These are phyloP conservation scores for Sporothrix inflata DNA, from an alignment of 2,329 filamentous ascomycete genomes.

Conservation along the genomic window DNA sequence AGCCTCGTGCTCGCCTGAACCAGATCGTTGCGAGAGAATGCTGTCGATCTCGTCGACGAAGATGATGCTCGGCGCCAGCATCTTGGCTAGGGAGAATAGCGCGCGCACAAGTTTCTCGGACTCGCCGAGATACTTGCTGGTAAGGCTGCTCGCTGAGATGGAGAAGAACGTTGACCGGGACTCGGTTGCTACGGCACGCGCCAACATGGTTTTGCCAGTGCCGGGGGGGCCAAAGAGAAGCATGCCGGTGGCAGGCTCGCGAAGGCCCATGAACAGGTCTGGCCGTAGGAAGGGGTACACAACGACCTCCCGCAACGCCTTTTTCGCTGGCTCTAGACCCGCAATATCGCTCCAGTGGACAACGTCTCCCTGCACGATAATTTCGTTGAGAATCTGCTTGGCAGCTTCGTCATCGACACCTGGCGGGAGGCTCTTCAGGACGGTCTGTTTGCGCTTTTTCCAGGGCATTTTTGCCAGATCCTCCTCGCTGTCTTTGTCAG, in stretches of 20 bases:
- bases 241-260: slow-evolving; percentile 94
- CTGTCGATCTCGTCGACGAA: slow-evolving; percentile 99
- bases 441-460: slow-evolving; percentile 63
- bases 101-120: slow-evolving; percentile 95
- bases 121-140: slow-evolving; percentile 94
- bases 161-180: slow-evolving; percentile 96
- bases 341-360: slow-evolving; percentile 95
- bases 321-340: slow-evolving; percentile 87
- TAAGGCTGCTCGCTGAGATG: slow-evolving; percentile 91
- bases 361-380: slow-evolving; percentile 90
- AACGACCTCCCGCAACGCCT: slow-evolving; percentile 89
- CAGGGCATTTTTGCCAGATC: slow-evolving; percentile 44
- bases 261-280: slow-evolving; percentile 92
- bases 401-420: slow-evolving; percentile 83
- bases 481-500: slow-evolving; percentile 24
- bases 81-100: slow-evolving; percentile 85
- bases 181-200: slow-evolving; percentile 91
- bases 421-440: slow-evolving; percentile 77
- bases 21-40: slow-evolving; percentile 79
- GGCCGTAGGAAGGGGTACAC: slow-evolving; percentile 96
- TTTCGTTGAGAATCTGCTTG: slow-evolving; percentile 92
- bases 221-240: slow-evolving; percentile 93
- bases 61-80: slow-evolving; percentile 90
- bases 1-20: slow-evolving; percentile 87
- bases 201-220: slow-evolving; percentile 99